Evolutionary conservation across 495 filamentous ascomycete genomes (phyloP), one percentile per base, ranked within the genome.

Genomic region (Aspergillus ostianus): DNA sequence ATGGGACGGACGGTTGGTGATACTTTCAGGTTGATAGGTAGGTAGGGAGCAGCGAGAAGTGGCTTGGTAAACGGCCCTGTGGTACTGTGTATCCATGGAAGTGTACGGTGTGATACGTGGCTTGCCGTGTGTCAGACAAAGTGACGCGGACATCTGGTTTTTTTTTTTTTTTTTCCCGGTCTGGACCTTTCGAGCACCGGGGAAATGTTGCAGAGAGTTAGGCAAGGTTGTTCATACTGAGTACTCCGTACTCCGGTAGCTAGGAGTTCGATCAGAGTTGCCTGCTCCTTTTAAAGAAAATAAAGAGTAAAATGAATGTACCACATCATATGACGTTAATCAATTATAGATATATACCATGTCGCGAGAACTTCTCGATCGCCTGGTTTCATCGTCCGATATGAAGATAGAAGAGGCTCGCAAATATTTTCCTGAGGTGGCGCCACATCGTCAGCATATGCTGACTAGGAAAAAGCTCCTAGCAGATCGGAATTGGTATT

Each of bases 401-500:
- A 8, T 32, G 36, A 41, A 15, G 36, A 41, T 15, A 4, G 4
- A 26, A 26, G 23, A 26, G 23, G 36, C 13, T 15, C 13, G 36
- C 36, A 41, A 15, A 41, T 41, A 17, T 20, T 46, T 53, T 59
- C 20, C 26, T 41, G 15, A 32, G 58, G 58, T 54, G 58, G 51
- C 58, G 47, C 52, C 57, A 53, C 44, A 47, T 36, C 45, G 51
- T 60, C 52, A 60, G 45, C 51, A 53, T 55, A 41, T 41, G 36
- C 29, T 46, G 44, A 27, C 17, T 53, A 32, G 27, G 20, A 4
- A 41, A 13, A 41, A 32, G 46, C 51, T 47, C 57, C 58, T 60
- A 26, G 29, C 58, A 55, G 58, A 48, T 60, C 51, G 51, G 58
- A 53, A 55, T 60, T 60, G 32, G 51, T 41, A 41, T 55, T 48